These are phyloP conservation scores for Collybiopsis confluens DNA, from an alignment of 768 basidiomycete species.

Conservation along the genomic window DNA sequence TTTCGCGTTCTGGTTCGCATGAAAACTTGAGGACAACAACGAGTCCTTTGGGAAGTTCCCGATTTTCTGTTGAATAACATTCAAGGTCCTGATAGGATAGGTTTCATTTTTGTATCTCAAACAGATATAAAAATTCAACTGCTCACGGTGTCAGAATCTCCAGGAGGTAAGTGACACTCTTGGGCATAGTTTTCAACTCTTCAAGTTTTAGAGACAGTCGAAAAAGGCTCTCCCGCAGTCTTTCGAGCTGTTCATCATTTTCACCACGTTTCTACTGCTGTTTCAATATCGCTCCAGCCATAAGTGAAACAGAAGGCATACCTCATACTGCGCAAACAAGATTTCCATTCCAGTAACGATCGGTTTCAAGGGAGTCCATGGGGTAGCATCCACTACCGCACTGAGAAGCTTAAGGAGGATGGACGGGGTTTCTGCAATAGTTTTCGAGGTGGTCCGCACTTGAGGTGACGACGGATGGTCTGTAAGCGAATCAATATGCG, in stretches of 20 bases:
- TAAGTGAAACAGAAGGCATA: not conserved
- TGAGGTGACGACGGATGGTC: not conserved
- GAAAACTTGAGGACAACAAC: not conserved
- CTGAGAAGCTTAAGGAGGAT: not conserved
- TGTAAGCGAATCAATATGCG: not conserved
- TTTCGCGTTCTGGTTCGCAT: not conserved
- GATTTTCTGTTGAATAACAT: not conserved
- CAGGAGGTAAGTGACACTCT: no score
- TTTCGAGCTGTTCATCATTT: not conserved
- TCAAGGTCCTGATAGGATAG: not conserved
- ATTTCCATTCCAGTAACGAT: not conserved
- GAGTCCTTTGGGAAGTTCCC: not conserved
- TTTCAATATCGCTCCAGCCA: not conserved
- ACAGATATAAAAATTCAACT: no score
- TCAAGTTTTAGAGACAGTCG: no score
- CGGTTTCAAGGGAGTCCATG: not conserved
- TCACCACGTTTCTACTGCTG: not conserved
- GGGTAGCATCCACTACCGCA: not conserved
- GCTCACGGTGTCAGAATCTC: no score
- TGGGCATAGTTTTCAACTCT: no score
- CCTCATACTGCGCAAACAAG: conserved; percentile 6
- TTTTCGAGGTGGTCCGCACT: not conserved
- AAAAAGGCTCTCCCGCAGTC: not conserved
- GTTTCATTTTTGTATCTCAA: no score
- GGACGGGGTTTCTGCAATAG: not conserved